phyloP scores from a whole-genome alignment of 164 flowering plant genomes.

The Tinospora cordifolia region DNA sequence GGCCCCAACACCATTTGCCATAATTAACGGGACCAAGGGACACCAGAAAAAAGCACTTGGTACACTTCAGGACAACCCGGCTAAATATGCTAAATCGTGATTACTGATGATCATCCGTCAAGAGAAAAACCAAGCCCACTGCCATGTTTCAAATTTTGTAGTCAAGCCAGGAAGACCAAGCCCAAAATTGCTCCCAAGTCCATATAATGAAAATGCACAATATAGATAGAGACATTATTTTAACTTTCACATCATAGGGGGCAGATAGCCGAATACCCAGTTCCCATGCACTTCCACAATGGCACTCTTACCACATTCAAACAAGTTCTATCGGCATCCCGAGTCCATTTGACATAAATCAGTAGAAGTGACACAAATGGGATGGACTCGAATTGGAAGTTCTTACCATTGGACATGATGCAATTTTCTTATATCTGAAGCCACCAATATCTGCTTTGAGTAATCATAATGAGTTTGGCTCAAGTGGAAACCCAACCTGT shows the following conservation, averaged over 20 bases:
- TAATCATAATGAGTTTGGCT: not conserved
- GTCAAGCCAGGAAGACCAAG: not conserved
- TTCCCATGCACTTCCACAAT: no score
- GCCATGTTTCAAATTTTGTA: not conserved
- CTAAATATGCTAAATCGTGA: not conserved
- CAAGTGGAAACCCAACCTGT: not conserved
- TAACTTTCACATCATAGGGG: no score
- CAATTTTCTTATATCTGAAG: not conserved
- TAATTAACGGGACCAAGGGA: not conserved
- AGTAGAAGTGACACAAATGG: not conserved
- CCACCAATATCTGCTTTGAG: not conserved
- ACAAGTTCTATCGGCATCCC: not conserved
- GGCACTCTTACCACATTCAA: no score
- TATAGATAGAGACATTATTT: not conserved
- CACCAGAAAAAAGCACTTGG: not conserved
- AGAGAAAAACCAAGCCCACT: not conserved
- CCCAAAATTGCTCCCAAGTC: not conserved
- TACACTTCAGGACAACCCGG: not conserved
- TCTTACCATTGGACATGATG: not conserved
- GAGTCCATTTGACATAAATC: not conserved
- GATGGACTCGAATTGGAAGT: not conserved
- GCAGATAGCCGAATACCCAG: no score
- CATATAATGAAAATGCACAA: not conserved
- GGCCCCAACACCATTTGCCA: not conserved
- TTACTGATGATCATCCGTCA: no score